Base-by-base conservation (phyloP, 2,329 filamentous ascomycete genomes). In the Venturia pyrina region DNA sequence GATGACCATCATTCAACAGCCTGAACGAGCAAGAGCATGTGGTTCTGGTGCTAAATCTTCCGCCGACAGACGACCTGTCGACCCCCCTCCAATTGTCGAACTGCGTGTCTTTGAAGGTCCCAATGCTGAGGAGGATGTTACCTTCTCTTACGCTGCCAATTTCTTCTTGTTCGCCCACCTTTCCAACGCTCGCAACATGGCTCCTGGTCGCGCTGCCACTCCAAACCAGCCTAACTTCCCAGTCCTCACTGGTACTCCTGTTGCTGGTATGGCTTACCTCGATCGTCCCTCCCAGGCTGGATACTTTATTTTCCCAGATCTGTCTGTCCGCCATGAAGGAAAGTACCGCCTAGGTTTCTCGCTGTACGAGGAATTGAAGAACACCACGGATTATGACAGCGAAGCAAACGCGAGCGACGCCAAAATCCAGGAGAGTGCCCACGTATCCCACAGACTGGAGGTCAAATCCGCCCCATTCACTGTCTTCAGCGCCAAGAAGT, bases 401-500 rank as follows among this genome's bases (percentile, higher is more conserved):
- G 84, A 76, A 71, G 32, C 19, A 19, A 81, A 70, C 69, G 77
- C 69, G 56, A 73, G 73, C 43, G 78, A 78, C 67, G 75, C 65
- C 24, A 65, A 66, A 46, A 61, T 68, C 17, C 69, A 70, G 43
- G 66, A 76, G 28, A 77, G 75, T 59, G 75, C 78, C 19, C 89
- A 84, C 67, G 90, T 96, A 69, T 89, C 92, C 73, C 93, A 91
- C 79, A 85, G 93, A 65, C 85, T 97, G 78, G 91, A 96, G 76
- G 89, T 97, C 72, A 92, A 93, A 80, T 96, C 95, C 0, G 79
- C 83, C 15, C 87, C 90, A 0, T 98, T 99, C 76, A 87, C 86
- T 62, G 95, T 98, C 53, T 98, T 85, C 80, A 97, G 93, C 71
- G 95, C 95, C 63, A 99, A 98, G 87, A 98, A 97, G 80, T 99